Conservation (phyloP, 257 asterid species). For the Ballota nigra region DNA sequence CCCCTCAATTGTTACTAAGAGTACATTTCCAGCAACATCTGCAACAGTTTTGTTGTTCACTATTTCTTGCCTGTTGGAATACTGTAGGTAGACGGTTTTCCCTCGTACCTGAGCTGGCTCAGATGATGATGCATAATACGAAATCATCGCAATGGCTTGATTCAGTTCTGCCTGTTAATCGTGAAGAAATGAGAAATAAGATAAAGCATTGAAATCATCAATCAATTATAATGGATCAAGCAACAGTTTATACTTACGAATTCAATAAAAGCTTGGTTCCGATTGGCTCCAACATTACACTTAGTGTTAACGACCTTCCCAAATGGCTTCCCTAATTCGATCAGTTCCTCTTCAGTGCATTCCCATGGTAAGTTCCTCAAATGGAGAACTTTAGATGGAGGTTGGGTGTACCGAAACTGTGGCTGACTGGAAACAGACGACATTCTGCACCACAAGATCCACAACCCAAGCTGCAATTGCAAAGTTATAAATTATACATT, state of each 20-base stretch:
- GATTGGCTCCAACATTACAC: constrained; percentile 97
- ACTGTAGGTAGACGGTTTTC: constrained; percentile 97
- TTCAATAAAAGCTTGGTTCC: constrained; percentile 97
- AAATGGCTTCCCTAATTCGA: constrained; percentile 93
- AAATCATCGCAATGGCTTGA: constrained; percentile 99
- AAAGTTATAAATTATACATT: constrained; percentile 8
- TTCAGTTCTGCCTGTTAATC: constrained; percentile 70
- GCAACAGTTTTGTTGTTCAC: constrained; percentile 99
- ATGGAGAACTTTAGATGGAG: constrained; percentile 98
- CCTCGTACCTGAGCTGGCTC: constrained; percentile 99
- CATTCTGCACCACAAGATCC: constrained; percentile 51
- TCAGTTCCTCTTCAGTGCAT: constrained; percentile 88
- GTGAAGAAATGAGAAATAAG: constrained; percentile 10
- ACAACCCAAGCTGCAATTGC: constrained; percentile 37
- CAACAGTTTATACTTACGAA: constrained; percentile 54
- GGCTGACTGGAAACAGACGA: constrained; percentile 94
- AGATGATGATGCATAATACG: constrained; percentile 93
- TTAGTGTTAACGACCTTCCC: constrained; percentile 96
- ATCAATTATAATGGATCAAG: background rate
- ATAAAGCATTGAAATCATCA: background rate
- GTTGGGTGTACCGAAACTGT: constrained; percentile 93
- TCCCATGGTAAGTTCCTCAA: constrained; percentile 98
- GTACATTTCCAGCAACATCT: constrained; percentile 98
- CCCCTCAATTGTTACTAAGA: constrained; percentile 96
- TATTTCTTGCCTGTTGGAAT: constrained; percentile 98